Evolutionary conservation across 2,329 filamentous ascomycete genomes (phyloP).

Genomic region (Stenocarpella maydis): DNA sequence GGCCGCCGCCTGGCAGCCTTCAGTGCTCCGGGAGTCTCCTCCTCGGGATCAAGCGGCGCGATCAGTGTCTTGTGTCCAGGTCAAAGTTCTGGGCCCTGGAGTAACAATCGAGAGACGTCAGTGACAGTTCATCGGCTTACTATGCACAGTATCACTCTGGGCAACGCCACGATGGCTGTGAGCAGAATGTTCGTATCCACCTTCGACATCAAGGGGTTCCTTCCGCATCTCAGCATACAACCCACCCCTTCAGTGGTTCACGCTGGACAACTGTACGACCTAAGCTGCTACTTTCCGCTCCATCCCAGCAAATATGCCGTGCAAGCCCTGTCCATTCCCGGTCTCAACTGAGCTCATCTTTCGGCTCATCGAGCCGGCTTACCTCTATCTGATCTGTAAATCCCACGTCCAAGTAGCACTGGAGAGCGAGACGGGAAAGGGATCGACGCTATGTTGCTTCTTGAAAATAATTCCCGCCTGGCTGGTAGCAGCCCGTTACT

Average conservation of each 20-base stretch:
- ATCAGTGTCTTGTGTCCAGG: not conserved
- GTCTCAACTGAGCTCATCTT: not conserved
- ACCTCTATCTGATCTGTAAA: not conserved
- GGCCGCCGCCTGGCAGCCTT: not conserved
- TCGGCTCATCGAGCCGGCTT: not conserved
- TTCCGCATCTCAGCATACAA: not conserved
- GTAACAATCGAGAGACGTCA: not conserved
- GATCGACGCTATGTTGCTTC: not conserved
- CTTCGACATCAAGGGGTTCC: constrained; percentile 3
- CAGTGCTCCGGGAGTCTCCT: not conserved
- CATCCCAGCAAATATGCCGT: not conserved
- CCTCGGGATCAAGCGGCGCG: not conserved
- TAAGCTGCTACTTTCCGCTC: not conserved
- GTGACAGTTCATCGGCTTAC: constrained; percentile 5
- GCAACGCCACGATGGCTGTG: constrained; percentile 17
- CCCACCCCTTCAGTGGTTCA: not conserved
- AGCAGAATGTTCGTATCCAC: constrained; percentile 4
- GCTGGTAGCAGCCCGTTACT: not conserved
- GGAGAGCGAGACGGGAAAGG: not conserved
- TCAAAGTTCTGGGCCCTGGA: constrained; percentile 3
- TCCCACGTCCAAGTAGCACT: constrained; percentile 8
- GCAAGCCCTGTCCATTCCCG: not conserved
- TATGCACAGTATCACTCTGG: not conserved
- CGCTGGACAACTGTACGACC: not conserved
- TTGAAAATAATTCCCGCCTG: not conserved